Evolutionary conservation across 768 basidiomycete species (phyloP), one percentile per base, ranked within the genome.

Genomic region (Agaricus sinodeliciosus): DNA sequence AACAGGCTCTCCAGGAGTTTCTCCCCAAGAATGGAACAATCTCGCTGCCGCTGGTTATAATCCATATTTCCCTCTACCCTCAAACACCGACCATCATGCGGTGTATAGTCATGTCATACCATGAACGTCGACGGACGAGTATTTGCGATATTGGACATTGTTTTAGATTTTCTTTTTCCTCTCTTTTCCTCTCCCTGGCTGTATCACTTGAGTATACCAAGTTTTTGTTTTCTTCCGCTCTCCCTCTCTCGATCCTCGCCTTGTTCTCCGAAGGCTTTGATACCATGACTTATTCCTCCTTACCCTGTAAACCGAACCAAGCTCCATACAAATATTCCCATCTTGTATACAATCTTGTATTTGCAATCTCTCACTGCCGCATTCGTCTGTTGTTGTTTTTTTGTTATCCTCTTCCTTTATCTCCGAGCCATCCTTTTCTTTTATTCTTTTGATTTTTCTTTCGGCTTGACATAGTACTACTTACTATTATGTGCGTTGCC

Each of bases 61-160:
- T 50, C 73, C 85, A 4, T 87, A 87, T 66, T 87, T 87, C 62
- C 79, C 84, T 31, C 71, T 82, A 55, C 67, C 76, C 40, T 52
- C 67, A 7, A 62, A 68, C 47, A 37, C 45, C 26, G 79, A 75
- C 59, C 79, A 82, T 48, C 77, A 79, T 60, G 67, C 64, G 61
- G 75, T 84, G 58, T 82, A 82, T 65, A 73, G 69, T 59, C 78
- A 76, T 57, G 79, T 82, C 59, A 80, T 82, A 60, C 72, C 73
- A 59, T 81, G 69, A 80, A 55, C 45, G 49, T 13, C 45, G 53
- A 40, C 51, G 43, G 36, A 57, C 16, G 35, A 41, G 48, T 53
- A 47, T 31, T 31, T 31, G 31, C 11, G 31, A 31, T 31, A 5
- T 11, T 31, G 31, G 31, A 31, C 31, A 31, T 2, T 31, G 31